Evolutionary conservation across 1,284 basidiomycete genomes (phyloP).

Genomic region (Tilletia horrida): DNA sequence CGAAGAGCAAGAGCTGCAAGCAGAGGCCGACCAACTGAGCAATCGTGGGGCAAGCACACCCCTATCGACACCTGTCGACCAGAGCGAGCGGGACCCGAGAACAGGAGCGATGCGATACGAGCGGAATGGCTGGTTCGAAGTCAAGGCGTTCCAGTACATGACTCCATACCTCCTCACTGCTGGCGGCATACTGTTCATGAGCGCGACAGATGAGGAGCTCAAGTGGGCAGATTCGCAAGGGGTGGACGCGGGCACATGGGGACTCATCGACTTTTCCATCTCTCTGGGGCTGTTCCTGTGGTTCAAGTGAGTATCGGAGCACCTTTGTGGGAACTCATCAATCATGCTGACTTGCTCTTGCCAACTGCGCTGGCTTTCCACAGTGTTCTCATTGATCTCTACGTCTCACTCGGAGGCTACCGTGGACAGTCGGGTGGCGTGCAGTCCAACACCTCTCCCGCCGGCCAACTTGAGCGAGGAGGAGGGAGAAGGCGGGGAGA

Average conservation of each 20-base stretch:
- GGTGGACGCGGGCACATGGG: slow-evolving; percentile 51
- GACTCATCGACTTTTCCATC: slow-evolving; percentile 48
- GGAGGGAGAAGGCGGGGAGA: not conserved
- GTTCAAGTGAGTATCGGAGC: slow-evolving; percentile 29
- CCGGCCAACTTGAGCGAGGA: slow-evolving; percentile 5
- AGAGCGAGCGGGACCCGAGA: not conserved
- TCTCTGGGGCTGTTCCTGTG: slow-evolving; percentile 47
- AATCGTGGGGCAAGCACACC: not conserved
- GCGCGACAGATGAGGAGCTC: slow-evolving; percentile 53
- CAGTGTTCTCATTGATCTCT: slow-evolving; percentile 48
- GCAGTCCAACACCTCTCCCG: not conserved
- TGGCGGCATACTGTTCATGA: slow-evolving; percentile 51
- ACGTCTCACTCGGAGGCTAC: slow-evolving; percentile 39
- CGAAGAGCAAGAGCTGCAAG: not conserved
- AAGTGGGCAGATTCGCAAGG: slow-evolving; percentile 47
- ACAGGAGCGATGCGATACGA: slow-evolving; percentile 6
- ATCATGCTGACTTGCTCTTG: no score
- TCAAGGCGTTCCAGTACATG: slow-evolving; percentile 47
- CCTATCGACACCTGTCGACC: not conserved
- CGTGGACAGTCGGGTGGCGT: not conserved
- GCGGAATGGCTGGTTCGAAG: slow-evolving; percentile 31
- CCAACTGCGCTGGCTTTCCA: no score
- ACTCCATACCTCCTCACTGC: slow-evolving; percentile 47
- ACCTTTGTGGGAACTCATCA: no score
- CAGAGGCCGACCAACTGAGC: not conserved